phyloP scores from a whole-genome alignment of 2,329 filamentous ascomycete species.

The Coniochaeta prunicola region DNA sequence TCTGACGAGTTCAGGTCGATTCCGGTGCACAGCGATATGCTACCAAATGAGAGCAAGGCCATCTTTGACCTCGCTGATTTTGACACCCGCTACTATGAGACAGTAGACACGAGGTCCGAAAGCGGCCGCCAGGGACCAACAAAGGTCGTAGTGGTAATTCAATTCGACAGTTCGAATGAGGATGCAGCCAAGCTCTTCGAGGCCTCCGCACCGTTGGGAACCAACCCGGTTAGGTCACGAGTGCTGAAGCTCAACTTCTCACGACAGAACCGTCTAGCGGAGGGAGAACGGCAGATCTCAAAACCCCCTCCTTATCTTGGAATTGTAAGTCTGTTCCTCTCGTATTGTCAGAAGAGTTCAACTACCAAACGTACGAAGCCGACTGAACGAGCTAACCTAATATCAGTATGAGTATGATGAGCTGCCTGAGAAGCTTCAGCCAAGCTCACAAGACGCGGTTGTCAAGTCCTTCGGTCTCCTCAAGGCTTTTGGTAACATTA shows the following conservation, averaged over 20 bases:
- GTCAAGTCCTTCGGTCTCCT: not conserved
- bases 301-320: not conserved
- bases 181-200: not conserved
- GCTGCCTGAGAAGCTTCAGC: not conserved
- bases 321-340: not conserved
- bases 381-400: not conserved
- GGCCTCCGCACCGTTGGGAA: not conserved
- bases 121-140: not conserved
- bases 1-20: constrained; percentile 6
- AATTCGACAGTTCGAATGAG: not conserved
- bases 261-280: not conserved
- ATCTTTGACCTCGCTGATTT: constrained; percentile 10
- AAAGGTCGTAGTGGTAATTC: not conserved
- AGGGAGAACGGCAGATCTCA: not conserved
- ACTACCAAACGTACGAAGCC: not conserved
- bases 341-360: not conserved
- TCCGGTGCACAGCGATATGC: constrained; percentile 7
- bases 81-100: constrained; percentile 8
- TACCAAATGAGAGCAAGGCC: constrained; percentile 5
- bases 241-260: constrained; percentile 2
- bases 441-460: not conserved
- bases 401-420: not conserved
- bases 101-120: not conserved
- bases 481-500: not conserved
- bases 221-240: not conserved